Percentiles rank a stretch among this genome's conserved stretches.
phyloP scores from a whole-genome alignment of 2,329 filamentous ascomycete species.

The Colletotrichum godetiae region DNA sequence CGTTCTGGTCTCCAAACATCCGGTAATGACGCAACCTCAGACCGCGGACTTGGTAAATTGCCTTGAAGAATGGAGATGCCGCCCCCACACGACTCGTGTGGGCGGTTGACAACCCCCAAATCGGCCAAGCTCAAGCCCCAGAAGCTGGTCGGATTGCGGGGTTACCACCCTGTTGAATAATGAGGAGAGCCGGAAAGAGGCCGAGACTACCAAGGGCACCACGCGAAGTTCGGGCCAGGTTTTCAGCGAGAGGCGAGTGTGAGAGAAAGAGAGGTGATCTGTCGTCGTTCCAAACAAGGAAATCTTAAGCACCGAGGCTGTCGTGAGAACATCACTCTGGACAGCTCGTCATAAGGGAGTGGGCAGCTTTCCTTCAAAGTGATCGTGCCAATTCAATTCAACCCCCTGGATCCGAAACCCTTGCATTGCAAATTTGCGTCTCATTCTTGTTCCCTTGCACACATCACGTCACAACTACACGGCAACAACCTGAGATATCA shows the following conservation, averaged over 20 bases:
- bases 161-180: constrained; percentile 14
- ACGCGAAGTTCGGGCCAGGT: background rate
- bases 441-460: background rate
- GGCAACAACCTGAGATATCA: background rate
- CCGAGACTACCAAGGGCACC: background rate
- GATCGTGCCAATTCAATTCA: background rate
- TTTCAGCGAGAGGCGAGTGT: background rate
- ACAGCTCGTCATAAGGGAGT: constrained; percentile 8
- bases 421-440: background rate
- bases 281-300: constrained; percentile 5
- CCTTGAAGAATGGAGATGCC: background rate
- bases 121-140: background rate
- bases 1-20: background rate
- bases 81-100: constrained; percentile 3
- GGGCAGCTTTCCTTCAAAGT: background rate
- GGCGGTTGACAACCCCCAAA: constrained; percentile 19
- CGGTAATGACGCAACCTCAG: background rate
- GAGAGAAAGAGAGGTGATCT: background rate
- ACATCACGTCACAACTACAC: background rate
- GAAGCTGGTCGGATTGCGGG: constrained; percentile 12
- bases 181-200: constrained; percentile 23
- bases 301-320: constrained; percentile 10
- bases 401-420: background rate
- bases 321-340: background rate
- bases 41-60: background rate